Percentiles rank a stretch among this genome's conserved stretches.
Conservation (phyloP, 139 green algal genomes). For the Chlorella sp. region DNA sequence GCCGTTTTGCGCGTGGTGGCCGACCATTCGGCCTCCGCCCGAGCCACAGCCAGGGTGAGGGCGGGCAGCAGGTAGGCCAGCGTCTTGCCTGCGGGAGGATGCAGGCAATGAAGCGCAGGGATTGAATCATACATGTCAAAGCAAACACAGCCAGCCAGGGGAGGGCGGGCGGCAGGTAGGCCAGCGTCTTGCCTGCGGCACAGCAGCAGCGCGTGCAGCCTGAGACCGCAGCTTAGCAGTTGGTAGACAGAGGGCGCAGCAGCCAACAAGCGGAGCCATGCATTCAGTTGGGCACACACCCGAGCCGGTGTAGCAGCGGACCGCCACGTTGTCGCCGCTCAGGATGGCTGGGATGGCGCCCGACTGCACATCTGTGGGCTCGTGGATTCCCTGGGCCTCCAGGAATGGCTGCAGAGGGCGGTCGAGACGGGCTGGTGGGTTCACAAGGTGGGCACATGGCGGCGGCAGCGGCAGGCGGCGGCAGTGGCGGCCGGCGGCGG, state of each 20-base stretch:
- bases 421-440: background rate
- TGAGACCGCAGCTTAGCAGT: too few species aligned
- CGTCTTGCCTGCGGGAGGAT: constrained; percentile 89
- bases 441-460: background rate
- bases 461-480: background rate
- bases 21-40: constrained; percentile 56
- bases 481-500: background rate
- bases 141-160: too few species aligned
- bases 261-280: too few species aligned
- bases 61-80: constrained; percentile 93
- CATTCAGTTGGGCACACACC: background rate
- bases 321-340: constrained; percentile 65
- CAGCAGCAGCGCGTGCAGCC: too few species aligned
- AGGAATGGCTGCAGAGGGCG: constrained; percentile 53
- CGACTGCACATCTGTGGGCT: constrained; percentile 78
- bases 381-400: constrained; percentile 49
- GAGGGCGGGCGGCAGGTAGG: too few species aligned
- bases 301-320: constrained; percentile 93
- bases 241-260: too few species aligned
- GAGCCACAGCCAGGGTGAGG: constrained; percentile 67
- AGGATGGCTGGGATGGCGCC: constrained; percentile 73
- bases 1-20: constrained; percentile 35
- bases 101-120: too few species aligned
- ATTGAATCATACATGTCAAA: too few species aligned
- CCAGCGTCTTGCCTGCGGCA: too few species aligned